phyloP scores from a whole-genome alignment of 805 yeast genomes.

The Pichia deserticola region DNA sequence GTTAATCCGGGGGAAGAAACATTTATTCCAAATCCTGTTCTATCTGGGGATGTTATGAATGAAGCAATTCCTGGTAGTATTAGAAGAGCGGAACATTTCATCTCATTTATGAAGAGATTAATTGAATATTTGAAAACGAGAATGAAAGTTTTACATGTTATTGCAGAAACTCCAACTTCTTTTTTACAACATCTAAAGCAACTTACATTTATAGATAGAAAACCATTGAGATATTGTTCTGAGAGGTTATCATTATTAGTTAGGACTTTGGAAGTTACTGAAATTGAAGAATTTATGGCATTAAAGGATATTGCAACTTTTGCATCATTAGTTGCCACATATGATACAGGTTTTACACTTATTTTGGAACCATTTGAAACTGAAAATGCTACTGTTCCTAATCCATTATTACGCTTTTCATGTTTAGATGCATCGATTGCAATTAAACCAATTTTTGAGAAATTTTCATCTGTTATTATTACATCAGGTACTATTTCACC shows the following conservation, averaged over 20 bases:
- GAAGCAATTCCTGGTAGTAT: constrained; percentile 98
- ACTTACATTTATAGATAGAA: constrained; percentile 82
- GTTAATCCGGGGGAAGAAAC: constrained; percentile 49
- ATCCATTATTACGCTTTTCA: constrained; percentile 87
- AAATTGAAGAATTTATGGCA: constrained; percentile 88
- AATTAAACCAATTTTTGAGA: constrained; percentile 91
- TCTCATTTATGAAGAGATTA: constrained; percentile 85
- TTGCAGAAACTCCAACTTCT: constrained; percentile 94
- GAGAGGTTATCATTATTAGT: constrained; percentile 85
- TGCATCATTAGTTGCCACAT: constrained; percentile 92
- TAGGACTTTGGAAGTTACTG: constrained; percentile 77
- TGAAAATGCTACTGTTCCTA: constrained; percentile 89
- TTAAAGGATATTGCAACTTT: constrained; percentile 93
- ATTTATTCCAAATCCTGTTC: constrained; percentile 80
- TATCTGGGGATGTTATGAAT: constrained; percentile 75
- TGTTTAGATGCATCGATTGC: constrained; percentile 98
- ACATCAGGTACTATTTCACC: constrained; percentile 99
- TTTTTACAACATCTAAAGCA: constrained; percentile 91
- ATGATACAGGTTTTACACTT: constrained; percentile 85
- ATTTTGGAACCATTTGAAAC: constrained; percentile 95
- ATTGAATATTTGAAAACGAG: constrained; percentile 93
- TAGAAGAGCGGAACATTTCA: constrained; percentile 93
- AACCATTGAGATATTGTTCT: constrained; percentile 87
- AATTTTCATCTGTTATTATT: constrained; percentile 85
- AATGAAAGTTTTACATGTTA: constrained; percentile 95